These are phyloP conservation scores for Ballota nigra DNA, from an alignment of 257 asterid species.

Conservation along the genomic window DNA sequence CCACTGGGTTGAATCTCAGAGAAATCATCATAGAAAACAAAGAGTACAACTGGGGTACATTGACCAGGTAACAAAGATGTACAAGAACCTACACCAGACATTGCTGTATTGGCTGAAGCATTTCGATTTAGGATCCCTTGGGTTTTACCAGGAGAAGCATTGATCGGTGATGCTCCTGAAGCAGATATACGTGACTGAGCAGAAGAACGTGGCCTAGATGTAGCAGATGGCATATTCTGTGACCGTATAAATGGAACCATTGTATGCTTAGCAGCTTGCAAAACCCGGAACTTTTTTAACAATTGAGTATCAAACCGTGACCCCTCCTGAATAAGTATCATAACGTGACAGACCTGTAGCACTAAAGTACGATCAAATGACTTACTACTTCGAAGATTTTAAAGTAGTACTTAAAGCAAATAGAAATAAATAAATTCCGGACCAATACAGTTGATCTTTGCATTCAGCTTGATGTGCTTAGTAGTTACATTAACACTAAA, in stretches of 20 bases:
- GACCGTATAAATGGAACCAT: conserved; percentile 61
- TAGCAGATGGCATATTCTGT: conserved; percentile 37
- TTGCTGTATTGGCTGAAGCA: conserved; percentile 49
- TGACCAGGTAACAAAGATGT: conserved; percentile 87
- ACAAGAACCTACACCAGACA: conserved; percentile 82
- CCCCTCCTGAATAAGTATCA: conserved; percentile 82
- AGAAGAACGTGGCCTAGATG: conserved; percentile 47
- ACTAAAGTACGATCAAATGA: conserved; percentile 59
- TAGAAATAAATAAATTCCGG: background rate
- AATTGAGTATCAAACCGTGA: conserved; percentile 74
- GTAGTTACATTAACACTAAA: background rate
- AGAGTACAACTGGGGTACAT: conserved; percentile 82
- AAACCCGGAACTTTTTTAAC: conserved; percentile 61
- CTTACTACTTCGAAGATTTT: conserved; percentile 28
- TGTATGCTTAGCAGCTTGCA: conserved; percentile 88
- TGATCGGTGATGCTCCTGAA: conserved; percentile 47
- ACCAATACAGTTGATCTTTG: conserved; percentile 1
- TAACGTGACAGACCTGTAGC: conserved; percentile 92
- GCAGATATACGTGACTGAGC: conserved; percentile 46
- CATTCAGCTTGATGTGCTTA: conserved; percentile 1
- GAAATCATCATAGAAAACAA: conserved; percentile 84
- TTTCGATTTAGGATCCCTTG: conserved; percentile 62
- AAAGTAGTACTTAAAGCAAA: background rate
- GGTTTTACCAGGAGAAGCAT: conserved; percentile 68
- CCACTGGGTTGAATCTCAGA: conserved; percentile 49